These are phyloP conservation scores for button mushroom (Agaricus bisporus) DNA, from an alignment of 768 basidiomycete species.

Conservation along the genomic window DNA sequence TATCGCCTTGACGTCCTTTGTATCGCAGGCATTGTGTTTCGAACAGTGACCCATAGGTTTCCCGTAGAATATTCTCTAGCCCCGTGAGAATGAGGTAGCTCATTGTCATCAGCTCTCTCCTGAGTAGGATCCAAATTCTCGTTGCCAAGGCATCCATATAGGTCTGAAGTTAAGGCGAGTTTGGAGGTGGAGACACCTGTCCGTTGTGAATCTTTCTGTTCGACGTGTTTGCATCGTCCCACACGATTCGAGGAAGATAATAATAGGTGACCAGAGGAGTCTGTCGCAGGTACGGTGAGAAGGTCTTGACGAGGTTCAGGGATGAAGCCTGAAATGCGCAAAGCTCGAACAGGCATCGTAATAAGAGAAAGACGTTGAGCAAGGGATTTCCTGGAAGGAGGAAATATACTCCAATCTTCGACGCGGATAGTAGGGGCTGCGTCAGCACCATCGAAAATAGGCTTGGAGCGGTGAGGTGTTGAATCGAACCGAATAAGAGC, in stretches of 20 bases:
- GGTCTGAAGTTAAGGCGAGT: too few species aligned
- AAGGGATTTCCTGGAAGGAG: background rate
- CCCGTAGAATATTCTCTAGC: too few species aligned
- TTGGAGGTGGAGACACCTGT: too few species aligned
- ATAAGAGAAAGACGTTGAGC: background rate
- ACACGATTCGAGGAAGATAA: background rate
- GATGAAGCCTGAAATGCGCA: background rate
- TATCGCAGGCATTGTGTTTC: too few species aligned
- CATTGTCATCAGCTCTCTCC: too few species aligned
- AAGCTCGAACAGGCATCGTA: background rate
- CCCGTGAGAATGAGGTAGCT: too few species aligned
- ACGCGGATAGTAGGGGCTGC: background rate
- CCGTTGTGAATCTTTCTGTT: too few species aligned
- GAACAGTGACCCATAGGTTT: too few species aligned
- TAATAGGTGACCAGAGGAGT: background rate
- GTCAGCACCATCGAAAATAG: background rate
- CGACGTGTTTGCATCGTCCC: too few species aligned
- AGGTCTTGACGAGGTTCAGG: background rate
- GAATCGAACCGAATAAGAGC: background rate
- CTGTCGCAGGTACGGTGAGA: background rate
- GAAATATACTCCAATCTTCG: conserved; percentile 7
- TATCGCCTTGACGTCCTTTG: too few species aligned
- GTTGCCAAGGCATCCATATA: too few species aligned
- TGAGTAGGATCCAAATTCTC: too few species aligned
- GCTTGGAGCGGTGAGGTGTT: background rate